phyloP scores from a whole-genome alignment of 805 yeast genomes.

The Martiniozyma abietophila region DNA sequence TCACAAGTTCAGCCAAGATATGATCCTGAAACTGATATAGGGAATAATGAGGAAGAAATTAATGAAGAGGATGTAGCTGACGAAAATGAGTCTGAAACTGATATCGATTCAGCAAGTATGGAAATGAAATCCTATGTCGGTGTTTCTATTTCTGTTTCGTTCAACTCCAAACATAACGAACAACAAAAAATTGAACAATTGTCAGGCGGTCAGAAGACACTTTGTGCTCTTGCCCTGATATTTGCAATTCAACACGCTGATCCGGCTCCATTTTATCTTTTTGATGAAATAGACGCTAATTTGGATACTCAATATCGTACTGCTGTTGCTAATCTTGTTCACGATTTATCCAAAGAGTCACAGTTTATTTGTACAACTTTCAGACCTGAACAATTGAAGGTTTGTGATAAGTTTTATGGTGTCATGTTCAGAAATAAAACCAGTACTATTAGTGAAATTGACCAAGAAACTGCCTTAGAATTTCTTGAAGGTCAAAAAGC shows the following conservation, averaged over 20 bases:
- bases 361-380: constrained; percentile 97
- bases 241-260: constrained; percentile 91
- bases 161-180: constrained; percentile 77
- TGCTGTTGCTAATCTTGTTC: constrained; percentile 72
- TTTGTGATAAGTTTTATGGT: constrained; percentile 81
- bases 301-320: constrained; percentile 86
- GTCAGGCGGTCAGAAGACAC: constrained; percentile 93
- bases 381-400: constrained; percentile 83
- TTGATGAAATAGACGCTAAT: constrained; percentile 96
- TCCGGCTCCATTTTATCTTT: constrained; percentile 93
- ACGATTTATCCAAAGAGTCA: constrained; percentile 54
- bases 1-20: constrained; percentile 11
- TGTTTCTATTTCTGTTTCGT: constrained; percentile 79
- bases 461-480: constrained; percentile 63
- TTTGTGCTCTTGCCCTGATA: constrained; percentile 92
- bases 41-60: constrained; percentile 16
- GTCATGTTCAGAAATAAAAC: constrained; percentile 78
- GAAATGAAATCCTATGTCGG: constrained; percentile 60
- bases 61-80: constrained; percentile 15
- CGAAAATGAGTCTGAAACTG: constrained; percentile 16
- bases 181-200: constrained; percentile 83
- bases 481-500: constrained; percentile 65
- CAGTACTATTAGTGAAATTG: constrained; percentile 65
- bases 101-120: constrained; percentile 10
- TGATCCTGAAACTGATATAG: constrained; percentile 6